Evolutionary conservation across 176 grass and related monocot species (phyloP).

Genomic region (Rhynchospora pubera): DNA sequence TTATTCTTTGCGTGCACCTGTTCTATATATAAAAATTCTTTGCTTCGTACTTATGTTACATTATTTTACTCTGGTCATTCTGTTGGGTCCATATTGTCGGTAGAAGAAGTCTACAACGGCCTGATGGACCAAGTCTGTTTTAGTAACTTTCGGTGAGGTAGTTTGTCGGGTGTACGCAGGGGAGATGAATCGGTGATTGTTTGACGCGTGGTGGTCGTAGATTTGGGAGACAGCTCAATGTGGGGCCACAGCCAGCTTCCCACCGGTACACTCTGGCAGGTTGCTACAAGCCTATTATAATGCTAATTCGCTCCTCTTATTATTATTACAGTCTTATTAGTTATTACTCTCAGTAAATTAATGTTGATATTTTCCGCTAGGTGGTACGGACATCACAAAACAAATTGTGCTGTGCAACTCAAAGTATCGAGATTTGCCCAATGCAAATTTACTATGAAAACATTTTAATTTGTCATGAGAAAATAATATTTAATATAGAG

Average conservation of each 20-base stretch:
- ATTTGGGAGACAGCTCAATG: slow-evolving; percentile 30
- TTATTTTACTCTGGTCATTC: neutral
- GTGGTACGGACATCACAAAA: too few species aligned
- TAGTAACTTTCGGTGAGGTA: neutral
- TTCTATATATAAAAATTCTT: neutral
- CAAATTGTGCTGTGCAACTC: too few species aligned
- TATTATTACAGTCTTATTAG: too few species aligned
- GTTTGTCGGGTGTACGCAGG: neutral
- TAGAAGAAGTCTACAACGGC: neutral
- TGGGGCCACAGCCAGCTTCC: slow-evolving; percentile 27
- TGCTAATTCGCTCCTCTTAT: too few species aligned
- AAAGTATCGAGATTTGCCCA: too few species aligned
- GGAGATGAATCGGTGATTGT: neutral
- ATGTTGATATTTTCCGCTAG: too few species aligned
- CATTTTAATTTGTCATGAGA: too few species aligned
- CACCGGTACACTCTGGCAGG: neutral
- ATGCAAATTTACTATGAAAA: too few species aligned
- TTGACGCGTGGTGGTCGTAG: neutral
- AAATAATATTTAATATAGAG: too few species aligned
- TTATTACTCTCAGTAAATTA: too few species aligned
- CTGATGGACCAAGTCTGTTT: neutral
- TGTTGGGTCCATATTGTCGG: neutral
- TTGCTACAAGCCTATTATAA: neutral
- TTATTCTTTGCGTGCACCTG: neutral
- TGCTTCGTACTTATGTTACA: neutral